phyloP scores from a whole-genome alignment of 495 filamentous ascomycete genomes.

The Xanthoparmelia taractica region DNA sequence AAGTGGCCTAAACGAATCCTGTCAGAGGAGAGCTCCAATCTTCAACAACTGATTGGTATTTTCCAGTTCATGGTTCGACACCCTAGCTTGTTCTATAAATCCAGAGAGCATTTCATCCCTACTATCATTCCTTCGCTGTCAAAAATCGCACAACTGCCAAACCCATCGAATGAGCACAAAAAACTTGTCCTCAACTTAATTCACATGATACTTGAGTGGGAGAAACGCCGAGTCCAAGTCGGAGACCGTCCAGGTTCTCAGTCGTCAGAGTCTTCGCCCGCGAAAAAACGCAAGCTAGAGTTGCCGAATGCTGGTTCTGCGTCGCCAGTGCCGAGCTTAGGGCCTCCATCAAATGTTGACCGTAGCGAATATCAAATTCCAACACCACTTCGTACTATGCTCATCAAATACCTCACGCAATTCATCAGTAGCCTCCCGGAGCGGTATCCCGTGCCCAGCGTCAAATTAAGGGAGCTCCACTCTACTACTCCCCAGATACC shows the following conservation, averaged over 20 bases:
- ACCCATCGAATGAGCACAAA: constrained; percentile 84
- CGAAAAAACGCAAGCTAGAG: constrained; percentile 71
- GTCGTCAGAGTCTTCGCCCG: constrained; percentile 59
- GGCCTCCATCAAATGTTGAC: constrained; percentile 46
- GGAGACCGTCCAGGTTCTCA: constrained; percentile 36
- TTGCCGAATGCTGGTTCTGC: constrained; percentile 34
- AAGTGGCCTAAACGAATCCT: constrained; percentile 85
- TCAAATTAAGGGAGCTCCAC: constrained; percentile 51
- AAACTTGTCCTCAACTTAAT: constrained; percentile 87
- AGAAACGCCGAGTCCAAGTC: constrained; percentile 64
- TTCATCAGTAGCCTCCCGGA: constrained; percentile 88
- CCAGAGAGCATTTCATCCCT: constrained; percentile 78
- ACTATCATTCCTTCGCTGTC: constrained; percentile 81
- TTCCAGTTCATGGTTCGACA: constrained; percentile 94
- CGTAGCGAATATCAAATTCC: constrained; percentile 63
- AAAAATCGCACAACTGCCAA: constrained; percentile 79
- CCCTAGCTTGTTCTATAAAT: constrained; percentile 89
- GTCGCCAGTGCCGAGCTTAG: constrained; percentile 39
- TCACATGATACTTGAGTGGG: constrained; percentile 85
- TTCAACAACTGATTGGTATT: constrained; percentile 93
- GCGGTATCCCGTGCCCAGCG: constrained; percentile 65
- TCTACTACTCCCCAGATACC: constrained; percentile 39
- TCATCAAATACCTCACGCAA: constrained; percentile 87
- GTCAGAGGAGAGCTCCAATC: constrained; percentile 90
- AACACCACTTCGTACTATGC: constrained; percentile 55